Conservation (phyloP, 257 asterid species). For the Petunia secreta region DNA sequence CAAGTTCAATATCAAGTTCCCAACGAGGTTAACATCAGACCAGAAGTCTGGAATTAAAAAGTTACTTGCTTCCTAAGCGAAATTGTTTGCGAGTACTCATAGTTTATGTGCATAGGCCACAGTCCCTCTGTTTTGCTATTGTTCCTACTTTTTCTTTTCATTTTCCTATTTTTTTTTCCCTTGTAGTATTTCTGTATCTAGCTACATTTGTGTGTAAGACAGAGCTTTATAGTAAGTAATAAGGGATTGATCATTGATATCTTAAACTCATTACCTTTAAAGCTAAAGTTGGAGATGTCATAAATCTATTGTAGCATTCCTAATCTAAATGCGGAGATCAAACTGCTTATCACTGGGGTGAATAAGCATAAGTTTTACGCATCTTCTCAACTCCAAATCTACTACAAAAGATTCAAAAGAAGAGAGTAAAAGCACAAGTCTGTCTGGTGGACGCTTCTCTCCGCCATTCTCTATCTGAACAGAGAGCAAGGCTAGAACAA, state of each 20-base stretch:
- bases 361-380: too few relatives aligned
- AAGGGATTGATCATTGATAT: background rate
- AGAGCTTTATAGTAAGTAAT: background rate
- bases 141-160: too few relatives aligned
- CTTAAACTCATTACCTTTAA: background rate
- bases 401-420: too few relatives aligned
- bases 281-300: background rate
- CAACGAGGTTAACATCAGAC: slow-evolving; percentile 67
- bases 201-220: background rate
- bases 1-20: slow-evolving; percentile 75
- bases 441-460: too few relatives aligned
- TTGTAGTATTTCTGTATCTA: background rate
- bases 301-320: too few relatives aligned
- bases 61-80: slow-evolving; percentile 51
- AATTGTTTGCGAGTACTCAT: background rate
- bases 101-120: background rate
- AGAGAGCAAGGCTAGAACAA: too few relatives aligned
- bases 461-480: too few relatives aligned
- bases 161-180: background rate
- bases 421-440: too few relatives aligned
- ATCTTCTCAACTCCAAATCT: too few relatives aligned
- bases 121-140: background rate
- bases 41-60: slow-evolving; percentile 86
- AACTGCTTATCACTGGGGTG: too few relatives aligned
- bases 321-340: too few relatives aligned